Evolutionary conservation across 2,329 filamentous ascomycete species (phyloP), one percentile per base, ranked within the genome.

Genomic region (Xylaria sp.): DNA sequence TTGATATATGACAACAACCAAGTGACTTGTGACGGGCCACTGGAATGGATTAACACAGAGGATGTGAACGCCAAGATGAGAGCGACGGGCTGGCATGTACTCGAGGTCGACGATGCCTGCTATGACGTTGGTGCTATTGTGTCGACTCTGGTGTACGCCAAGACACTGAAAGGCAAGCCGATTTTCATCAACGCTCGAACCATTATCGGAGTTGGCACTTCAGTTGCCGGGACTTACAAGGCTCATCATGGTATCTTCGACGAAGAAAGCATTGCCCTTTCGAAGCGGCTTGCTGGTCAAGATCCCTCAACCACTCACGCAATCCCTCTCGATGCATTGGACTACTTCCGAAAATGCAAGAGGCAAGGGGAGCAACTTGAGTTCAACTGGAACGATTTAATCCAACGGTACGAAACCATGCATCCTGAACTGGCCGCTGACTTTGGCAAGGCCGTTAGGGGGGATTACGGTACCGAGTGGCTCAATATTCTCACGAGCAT

Each of bases 1-100:
- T 9, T 60, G 27, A 5, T 60, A 27, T 60, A 60, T 25, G 58
- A 60, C 58, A 60, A 60, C 18, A 60, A 48, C 42, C 25, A 48
- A 10, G 29, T 60, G 5, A 60, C 58, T 13, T 60, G 58, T 13
- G 58, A 60, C 18, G 58, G 58, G 3, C 27, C 37, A 4, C 37
- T 60, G 2, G 42, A 35, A 6, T 48, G 40, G 58, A 60, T 32
- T 5, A 50, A 48, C 25, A 50, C 58, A 21, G 58, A 60, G 40
- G 58, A 60, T 48, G 42, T 50, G 21, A 60, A 48, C 16, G 10
- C 58, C 12, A 60, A 60, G 23, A 50, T 60, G 40, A 27, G 42
- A 10, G 58, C 58, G 12, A 29, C 23, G 6, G 42, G 42, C 21
- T 60, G 42, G 58, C 37, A 60, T 23, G 58, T 60, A 12, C 23